Percentiles rank a stretch among this genome's conserved stretches.
Evolutionary conservation across 106 monocot species (phyloP).

Genomic region (Dactylorhiza incarnata): DNA sequence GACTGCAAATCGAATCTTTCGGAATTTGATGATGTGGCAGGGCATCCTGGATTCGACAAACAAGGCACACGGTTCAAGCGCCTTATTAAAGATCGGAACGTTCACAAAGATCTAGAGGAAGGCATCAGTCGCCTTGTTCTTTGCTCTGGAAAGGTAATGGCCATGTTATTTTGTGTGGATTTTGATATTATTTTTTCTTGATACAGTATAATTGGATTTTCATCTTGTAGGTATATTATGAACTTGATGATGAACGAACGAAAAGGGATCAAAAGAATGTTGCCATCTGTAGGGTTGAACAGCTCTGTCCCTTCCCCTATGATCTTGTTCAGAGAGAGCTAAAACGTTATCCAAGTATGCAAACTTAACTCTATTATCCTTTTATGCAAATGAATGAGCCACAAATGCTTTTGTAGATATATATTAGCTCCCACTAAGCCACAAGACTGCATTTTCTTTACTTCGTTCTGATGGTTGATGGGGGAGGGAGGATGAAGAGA

Average conservation of each 20-base stretch:
- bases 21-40: constrained; percentile 82
- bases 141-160: constrained; percentile 79
- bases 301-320: constrained; percentile 83
- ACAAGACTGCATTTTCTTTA: too few species aligned
- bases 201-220: background rate
- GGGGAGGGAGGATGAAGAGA: too few species aligned
- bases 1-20: constrained; percentile 85
- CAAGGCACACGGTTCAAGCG: constrained; percentile 98
- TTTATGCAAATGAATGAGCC: too few species aligned
- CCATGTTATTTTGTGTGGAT: background rate
- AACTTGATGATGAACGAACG: constrained; percentile 73
- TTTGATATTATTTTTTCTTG: background rate
- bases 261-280: constrained; percentile 42
- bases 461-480: too few species aligned
- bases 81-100: constrained; percentile 69
- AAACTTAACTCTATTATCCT: background rate
- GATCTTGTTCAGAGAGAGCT: constrained; percentile 82
- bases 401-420: too few species aligned
- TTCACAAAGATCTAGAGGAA: constrained; percentile 66
- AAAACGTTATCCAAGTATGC: constrained; percentile 90
- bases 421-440: too few species aligned
- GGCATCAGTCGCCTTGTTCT: constrained; percentile 61
- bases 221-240: constrained; percentile 70
- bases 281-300: constrained; percentile 86
- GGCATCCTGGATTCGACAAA: constrained; percentile 80